Percentiles rank a stretch among this genome's conserved stretches.
Evolutionary conservation across 78 protist genomes (phyloP).

Genomic region (Dictyostelium capitatum): DNA sequence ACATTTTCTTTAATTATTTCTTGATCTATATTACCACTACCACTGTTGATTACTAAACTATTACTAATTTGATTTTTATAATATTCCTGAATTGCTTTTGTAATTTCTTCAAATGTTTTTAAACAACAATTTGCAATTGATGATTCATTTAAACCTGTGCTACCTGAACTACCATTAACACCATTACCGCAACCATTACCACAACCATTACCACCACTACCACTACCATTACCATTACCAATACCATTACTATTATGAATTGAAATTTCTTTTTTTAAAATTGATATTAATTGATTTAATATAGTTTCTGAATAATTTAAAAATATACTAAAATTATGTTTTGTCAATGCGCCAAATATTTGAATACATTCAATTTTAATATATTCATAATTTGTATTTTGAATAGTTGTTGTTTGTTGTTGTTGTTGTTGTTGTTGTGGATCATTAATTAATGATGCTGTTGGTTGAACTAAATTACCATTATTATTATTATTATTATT

Average conservation of each 20-base stretch:
- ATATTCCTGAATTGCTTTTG: conserved; percentile 55
- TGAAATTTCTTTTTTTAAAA: neutral
- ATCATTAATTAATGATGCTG: neutral
- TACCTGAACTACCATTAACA: neutral
- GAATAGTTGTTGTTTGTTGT: neutral
- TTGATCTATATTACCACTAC: neutral
- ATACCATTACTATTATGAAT: conserved; percentile 14
- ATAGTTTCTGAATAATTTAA: neutral
- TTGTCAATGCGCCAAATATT: conserved; percentile 41
- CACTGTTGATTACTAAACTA: neutral
- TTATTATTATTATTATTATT: conserved; percentile 12
- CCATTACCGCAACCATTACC: neutral
- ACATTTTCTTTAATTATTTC: neutral
- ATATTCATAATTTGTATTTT: neutral
- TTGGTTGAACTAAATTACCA: neutral
- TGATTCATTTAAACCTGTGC: neutral
- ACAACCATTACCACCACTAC: too few relatives aligned
- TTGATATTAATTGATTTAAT: conserved; percentile 13
- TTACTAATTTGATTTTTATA: neutral
- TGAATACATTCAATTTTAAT: conserved; percentile 40
- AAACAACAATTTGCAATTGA: conserved; percentile 11
- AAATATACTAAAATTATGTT: conserved; percentile 37
- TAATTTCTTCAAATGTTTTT: conserved; percentile 62
- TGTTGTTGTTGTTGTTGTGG: neutral
- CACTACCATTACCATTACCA: neutral